Percentiles rank a stretch among this genome's conserved stretches.
phyloP scores from a whole-genome alignment of 129 eudicot genomes.

The Helichrysum umbraculigerum region DNA sequence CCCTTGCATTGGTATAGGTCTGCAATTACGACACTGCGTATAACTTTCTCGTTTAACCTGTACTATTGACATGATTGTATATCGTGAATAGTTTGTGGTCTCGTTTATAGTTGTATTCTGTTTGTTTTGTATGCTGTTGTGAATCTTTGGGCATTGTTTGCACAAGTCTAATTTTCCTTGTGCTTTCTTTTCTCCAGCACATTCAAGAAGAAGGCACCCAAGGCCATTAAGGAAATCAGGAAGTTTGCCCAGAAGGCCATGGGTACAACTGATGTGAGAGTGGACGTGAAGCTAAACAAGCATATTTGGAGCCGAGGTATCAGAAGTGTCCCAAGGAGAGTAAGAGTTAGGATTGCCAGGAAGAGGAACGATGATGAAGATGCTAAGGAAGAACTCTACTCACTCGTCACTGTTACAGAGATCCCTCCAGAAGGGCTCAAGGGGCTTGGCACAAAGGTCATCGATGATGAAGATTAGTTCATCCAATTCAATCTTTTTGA shows the following conservation, averaged over 20 bases:
- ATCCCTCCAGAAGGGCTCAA: slow-evolving; percentile 61
- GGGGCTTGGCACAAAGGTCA: slow-evolving; percentile 67
- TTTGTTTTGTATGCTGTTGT: no score
- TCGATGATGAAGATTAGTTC: slow-evolving; percentile 58
- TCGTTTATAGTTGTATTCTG: no score
- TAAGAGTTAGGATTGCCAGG: slow-evolving; percentile 67
- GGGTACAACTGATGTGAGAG: slow-evolving; percentile 76
- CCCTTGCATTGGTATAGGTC: no score
- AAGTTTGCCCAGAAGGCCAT: slow-evolving; percentile 69
- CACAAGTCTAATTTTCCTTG: no score
- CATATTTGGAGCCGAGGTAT: slow-evolving; percentile 76
- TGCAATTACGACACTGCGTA: no score
- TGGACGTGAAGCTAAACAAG: slow-evolving; percentile 79
- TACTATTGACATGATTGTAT: no score
- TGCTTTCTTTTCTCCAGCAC: slow-evolving; percentile 23
- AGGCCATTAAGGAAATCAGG: slow-evolving; percentile 70
- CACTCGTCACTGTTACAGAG: slow-evolving; percentile 73
- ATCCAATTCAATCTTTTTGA: slow-evolving; percentile 30
- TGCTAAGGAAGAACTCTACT: slow-evolving; percentile 75
- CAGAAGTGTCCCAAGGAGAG: slow-evolving; percentile 70
- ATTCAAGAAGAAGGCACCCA: slow-evolving; percentile 77
- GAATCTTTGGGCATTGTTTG: no score
- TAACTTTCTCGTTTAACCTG: no score
- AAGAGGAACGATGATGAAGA: slow-evolving; percentile 79
- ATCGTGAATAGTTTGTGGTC: no score